Evolutionary conservation across 345 rosid species (phyloP), one percentile per base, ranked within the genome.

Genomic region (Eucalyptus dawsonii): DNA sequence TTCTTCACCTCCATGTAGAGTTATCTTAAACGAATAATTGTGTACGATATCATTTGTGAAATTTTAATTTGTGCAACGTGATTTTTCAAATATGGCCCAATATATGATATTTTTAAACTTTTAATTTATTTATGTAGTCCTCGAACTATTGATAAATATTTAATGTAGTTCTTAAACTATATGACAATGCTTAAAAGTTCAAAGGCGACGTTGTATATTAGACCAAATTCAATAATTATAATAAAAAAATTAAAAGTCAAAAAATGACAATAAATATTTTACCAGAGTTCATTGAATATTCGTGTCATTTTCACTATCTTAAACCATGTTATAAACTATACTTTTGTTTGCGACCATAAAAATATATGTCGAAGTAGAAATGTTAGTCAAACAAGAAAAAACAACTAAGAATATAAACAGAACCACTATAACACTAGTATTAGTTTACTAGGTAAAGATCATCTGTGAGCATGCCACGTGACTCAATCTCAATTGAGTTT

Each of bases 191-290:
- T 56, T 22, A 56, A 10, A 54, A 54, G 25, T 54, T 54, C 6
- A 22, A 9, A 56, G 1, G 5, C 12, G 0, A 22, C 1, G 6
- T 24, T 24, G 1, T 1, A 24, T 56, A 24, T 24, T 24, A 22
- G 2, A 56, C 3, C 13, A 24, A 0, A 24, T 56, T 56, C 1
- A 11, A 24, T 0, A 4, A 56, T 56, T 9, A 56, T 9, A 56
- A 22, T 56, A 22, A 56, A 56, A 22, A 56, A 22, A 24, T 10
- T 56, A 22, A 56, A 24, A 56, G 3, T 56, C 5, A 22, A 56
- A 56, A 56, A 56, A 24, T 24, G 29, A 10, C 27, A 56, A 21
- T 56, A 56, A 21, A 56, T 22, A 56, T 22, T 56, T 22, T 3
- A 56, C 13, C 1, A 54, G 2, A 56, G 27, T 56, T 56, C 3